Evolutionary conservation across 2,329 filamentous ascomycete genomes (phyloP).

Genomic region (Pseudogymnoascus destructans): DNA sequence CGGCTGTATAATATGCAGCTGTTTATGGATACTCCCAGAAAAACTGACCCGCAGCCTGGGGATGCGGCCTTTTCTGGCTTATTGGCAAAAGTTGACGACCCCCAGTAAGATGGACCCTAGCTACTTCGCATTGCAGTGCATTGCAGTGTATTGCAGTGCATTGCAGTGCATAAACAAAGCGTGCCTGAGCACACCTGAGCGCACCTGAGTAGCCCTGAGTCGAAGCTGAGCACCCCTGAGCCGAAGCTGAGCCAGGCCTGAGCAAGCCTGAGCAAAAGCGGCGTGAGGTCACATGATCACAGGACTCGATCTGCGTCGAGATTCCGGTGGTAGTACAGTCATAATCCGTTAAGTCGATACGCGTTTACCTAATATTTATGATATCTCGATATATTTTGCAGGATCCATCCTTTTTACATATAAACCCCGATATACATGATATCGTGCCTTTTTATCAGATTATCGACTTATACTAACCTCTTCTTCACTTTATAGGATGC

Average conservation of each 20-base stretch:
- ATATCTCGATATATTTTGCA: no score
- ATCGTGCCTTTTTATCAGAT: no score
- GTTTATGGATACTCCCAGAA: slow-evolving; percentile 11
- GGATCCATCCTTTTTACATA: no score
- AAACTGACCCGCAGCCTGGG: slow-evolving; percentile 13
- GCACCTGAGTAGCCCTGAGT: not conserved
- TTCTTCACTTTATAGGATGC: no score
- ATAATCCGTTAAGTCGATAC: no score
- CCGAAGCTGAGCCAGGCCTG: slow-evolving; percentile 14
- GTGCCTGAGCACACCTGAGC: not conserved
- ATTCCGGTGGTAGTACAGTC: no score
- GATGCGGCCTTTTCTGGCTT: slow-evolving; percentile 14
- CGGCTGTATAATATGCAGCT: slow-evolving; percentile 12
- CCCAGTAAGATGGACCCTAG: slow-evolving; percentile 14
- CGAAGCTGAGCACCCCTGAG: slow-evolving; percentile 15
- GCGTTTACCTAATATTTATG: no score
- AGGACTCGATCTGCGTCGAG: no score
- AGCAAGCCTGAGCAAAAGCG: slow-evolving; percentile 16
- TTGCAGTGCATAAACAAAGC: not conserved
- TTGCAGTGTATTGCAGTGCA: no score
- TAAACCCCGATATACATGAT: no score
- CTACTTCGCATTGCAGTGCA: no score
- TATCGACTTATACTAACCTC: no score
- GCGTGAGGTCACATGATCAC: slow-evolving; percentile 11
- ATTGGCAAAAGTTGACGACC: slow-evolving; percentile 17